Evolutionary conservation across 1,284 basidiomycete species (phyloP).

Genomic region (Ustilago shanxiensis): DNA sequence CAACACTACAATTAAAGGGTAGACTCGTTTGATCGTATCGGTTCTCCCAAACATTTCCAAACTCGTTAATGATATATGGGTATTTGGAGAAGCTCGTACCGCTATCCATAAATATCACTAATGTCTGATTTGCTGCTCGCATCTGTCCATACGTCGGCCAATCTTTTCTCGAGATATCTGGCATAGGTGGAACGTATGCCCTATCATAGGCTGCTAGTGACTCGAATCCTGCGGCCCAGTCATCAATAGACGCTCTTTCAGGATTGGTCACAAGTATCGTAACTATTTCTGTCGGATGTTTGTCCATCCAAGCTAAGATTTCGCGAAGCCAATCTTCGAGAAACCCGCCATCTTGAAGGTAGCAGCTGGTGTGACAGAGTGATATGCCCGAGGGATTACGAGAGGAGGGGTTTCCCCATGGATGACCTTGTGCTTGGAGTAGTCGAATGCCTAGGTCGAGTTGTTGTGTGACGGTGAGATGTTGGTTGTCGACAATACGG

Average conservation of each 20-base stretch:
- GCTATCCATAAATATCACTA: conserved; percentile 86
- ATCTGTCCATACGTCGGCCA: conserved; percentile 89
- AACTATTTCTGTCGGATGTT: conserved; percentile 83
- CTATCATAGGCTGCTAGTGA: conserved; percentile 78
- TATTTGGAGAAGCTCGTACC: conserved; percentile 79
- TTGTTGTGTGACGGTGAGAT: conserved; percentile 8
- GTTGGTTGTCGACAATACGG: conserved; percentile 8
- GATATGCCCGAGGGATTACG: conserved; percentile 21
- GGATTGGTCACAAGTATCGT: conserved; percentile 58
- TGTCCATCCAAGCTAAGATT: conserved; percentile 85
- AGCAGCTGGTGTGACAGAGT: conserved; percentile 35
- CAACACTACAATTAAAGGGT: conserved; percentile 84
- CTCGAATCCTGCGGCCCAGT: conserved; percentile 75
- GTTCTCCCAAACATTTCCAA: conserved; percentile 91
- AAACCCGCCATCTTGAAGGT: conserved; percentile 53
- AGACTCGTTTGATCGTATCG: conserved; percentile 82
- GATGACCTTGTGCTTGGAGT: conserved; percentile 21
- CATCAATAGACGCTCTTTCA: conserved; percentile 35
- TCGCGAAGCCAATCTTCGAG: conserved; percentile 79
- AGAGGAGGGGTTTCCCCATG: conserved; percentile 1
- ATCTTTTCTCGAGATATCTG: conserved; percentile 72
- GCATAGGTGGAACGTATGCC: conserved; percentile 74
- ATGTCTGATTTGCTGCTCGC: conserved; percentile 80
- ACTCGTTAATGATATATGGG: conserved; percentile 90
- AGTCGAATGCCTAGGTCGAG: conserved; percentile 22